Conservation (phyloP, 768 basidiomycete species). For the Pisolithus microcarpus region DNA sequence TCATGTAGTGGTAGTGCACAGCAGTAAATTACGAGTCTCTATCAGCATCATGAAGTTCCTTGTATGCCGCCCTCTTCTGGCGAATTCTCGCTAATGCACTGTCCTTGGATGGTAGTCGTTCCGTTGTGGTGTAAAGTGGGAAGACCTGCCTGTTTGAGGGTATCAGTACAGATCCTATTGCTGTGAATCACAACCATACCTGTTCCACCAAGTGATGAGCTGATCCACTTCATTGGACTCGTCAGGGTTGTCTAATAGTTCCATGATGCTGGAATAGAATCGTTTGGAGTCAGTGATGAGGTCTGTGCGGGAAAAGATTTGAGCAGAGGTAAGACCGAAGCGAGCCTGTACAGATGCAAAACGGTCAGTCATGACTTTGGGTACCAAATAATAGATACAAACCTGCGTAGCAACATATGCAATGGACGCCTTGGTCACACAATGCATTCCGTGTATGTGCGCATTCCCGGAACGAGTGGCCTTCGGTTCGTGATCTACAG, state of each 20-base stretch:
- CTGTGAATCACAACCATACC: constrained; percentile 1
- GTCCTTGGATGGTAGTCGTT: constrained; percentile 1
- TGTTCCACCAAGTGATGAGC: constrained; percentile 16
- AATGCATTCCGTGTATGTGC: constrained; percentile 12
- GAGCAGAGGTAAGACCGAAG: constrained; percentile 13
- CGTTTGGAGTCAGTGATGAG: constrained; percentile 16
- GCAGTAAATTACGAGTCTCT: too few relatives aligned
- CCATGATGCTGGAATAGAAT: constrained; percentile 17
- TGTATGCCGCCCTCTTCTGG: background rate
- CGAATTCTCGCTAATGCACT: constrained; percentile 3
- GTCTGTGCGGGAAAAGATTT: constrained; percentile 15
- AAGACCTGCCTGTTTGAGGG: constrained; percentile 3
- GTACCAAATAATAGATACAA: background rate
- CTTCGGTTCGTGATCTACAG: too few relatives aligned
- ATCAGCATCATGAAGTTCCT: background rate
- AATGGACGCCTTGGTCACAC: too few relatives aligned
- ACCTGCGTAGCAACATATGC: constrained; percentile 14
- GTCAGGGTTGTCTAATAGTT: constrained; percentile 14
- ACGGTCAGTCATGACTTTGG: background rate
- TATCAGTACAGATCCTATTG: background rate
- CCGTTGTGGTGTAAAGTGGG: constrained; percentile 1
- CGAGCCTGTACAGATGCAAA: constrained; percentile 3
- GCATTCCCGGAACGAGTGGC: too few relatives aligned
- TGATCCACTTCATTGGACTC: constrained; percentile 14
- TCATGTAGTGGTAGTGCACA: too few relatives aligned